Evolutionary conservation across 2,329 filamentous ascomycete genomes (phyloP).

Genomic region (Ambrosiella cleistominuta): DNA sequence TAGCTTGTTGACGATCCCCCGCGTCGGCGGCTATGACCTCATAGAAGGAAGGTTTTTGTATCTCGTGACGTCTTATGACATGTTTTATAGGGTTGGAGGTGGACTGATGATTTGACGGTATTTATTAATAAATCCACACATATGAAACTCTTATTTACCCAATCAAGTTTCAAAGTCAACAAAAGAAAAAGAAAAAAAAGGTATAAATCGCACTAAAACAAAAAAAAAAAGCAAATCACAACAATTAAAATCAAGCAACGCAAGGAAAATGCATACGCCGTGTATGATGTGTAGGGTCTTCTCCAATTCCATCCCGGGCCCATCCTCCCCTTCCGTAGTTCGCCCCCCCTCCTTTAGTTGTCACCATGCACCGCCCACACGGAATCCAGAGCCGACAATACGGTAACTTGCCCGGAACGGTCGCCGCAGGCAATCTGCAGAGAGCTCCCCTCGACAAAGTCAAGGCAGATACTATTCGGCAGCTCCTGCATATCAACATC

Average conservation of each 20-base stretch:
- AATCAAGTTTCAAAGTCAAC: not conserved
- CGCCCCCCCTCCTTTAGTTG: not conserved
- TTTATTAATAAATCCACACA: too few species aligned
- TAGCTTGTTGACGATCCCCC: too few species aligned
- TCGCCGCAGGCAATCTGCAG: conserved; percentile 49
- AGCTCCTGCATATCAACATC: conserved; percentile 87
- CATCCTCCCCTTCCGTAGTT: not conserved
- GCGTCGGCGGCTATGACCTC: too few species aligned
- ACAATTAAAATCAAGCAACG: not conserved
- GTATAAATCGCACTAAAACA: conserved; percentile 16
- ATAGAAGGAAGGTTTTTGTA: too few species aligned
- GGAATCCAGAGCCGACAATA: conserved; percentile 24
- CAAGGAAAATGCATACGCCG: conserved; percentile 1
- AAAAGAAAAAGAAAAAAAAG: conserved; percentile 1
- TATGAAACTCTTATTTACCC: too few species aligned
- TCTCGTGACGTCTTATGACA: too few species aligned
- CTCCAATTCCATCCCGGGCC: not conserved
- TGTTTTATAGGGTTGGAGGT: too few species aligned
- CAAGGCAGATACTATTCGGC: conserved; percentile 59
- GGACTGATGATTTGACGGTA: too few species aligned
- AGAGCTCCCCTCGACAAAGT: conserved; percentile 42
- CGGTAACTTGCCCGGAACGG: conserved; percentile 36
- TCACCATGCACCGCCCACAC: conserved; percentile 24
- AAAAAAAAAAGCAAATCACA: not conserved
- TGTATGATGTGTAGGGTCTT: not conserved